Percentiles rank a stretch among this genome's conserved stretches.
These are phyloP conservation scores for Papiliotrema terrestris DNA, from an alignment of 1,284 basidiomycete species.

Conservation along the genomic window DNA sequence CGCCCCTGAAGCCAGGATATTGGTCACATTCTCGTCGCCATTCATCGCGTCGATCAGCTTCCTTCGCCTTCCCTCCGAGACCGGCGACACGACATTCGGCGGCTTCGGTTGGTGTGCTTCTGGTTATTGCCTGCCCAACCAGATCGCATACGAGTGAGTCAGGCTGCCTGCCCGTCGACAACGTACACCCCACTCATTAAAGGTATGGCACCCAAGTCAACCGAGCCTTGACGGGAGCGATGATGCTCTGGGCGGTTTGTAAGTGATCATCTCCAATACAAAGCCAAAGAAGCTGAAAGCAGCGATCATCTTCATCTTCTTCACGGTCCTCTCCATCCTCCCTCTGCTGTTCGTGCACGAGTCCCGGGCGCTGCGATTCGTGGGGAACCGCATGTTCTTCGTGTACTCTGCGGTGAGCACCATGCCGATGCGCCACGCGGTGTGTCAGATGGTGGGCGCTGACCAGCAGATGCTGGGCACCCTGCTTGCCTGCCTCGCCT, in stretches of 20 bases:
- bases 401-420: slow-evolving; percentile 26
- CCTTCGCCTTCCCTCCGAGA: slow-evolving; percentile 17
- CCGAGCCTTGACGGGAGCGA: slow-evolving; percentile 36
- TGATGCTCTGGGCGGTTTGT: slow-evolving; percentile 46
- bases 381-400: slow-evolving; percentile 40
- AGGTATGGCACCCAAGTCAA: slow-evolving; percentile 41
- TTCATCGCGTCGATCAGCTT: slow-evolving; percentile 43
- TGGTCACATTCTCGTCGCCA: slow-evolving; percentile 44
- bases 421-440: not conserved
- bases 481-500: slow-evolving; percentile 22
- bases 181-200: not conserved
- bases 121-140: slow-evolving; percentile 24
- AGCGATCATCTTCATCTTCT: slow-evolving; percentile 40
- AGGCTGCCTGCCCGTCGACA: not conserved
- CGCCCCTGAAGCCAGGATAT: slow-evolving; percentile 23
- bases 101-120: slow-evolving; percentile 43
- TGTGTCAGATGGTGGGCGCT: not conserved
- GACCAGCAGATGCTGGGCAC: slow-evolving; percentile 17
- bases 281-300: not conserved
- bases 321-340: slow-evolving; percentile 36
- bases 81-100: slow-evolving; percentile 32
- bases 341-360: slow-evolving; percentile 42
- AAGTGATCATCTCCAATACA: slow-evolving; percentile 5
- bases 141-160: slow-evolving; percentile 39
- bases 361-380: slow-evolving; percentile 29